phyloP scores from a whole-genome alignment of 768 basidiomycete species.

The Gymnopilus junonius region DNA sequence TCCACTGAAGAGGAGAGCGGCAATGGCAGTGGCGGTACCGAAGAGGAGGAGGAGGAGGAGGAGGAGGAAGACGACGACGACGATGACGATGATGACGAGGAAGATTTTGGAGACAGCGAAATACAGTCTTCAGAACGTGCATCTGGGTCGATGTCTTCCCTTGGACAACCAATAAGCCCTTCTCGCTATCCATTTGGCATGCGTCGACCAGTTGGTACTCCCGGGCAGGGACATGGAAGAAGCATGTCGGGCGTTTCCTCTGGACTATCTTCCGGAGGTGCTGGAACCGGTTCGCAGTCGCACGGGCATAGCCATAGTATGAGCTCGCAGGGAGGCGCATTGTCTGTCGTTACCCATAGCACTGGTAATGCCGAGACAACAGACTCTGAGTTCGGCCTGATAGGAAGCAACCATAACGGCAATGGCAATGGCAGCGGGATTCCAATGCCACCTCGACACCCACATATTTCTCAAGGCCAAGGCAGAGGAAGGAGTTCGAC shows the following conservation, averaged over 20 bases:
- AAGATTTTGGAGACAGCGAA: slow-evolving; percentile 46
- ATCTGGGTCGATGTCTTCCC: slow-evolving; percentile 84
- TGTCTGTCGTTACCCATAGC: slow-evolving; percentile 55
- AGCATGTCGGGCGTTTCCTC: slow-evolving; percentile 31
- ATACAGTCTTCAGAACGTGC: slow-evolving; percentile 64
- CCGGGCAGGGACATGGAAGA: slow-evolving; percentile 20
- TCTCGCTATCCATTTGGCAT: slow-evolving; percentile 70
- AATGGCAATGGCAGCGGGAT: slow-evolving; percentile 10
- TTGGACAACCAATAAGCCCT: slow-evolving; percentile 76
- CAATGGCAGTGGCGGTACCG: slow-evolving; percentile 13
- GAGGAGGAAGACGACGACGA: slow-evolving; percentile 33
- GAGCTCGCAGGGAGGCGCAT: slow-evolving; percentile 28
- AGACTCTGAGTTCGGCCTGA: slow-evolving; percentile 43
- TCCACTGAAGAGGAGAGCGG: slow-evolving; percentile 16
- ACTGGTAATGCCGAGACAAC: slow-evolving; percentile 67
- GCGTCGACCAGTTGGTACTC: slow-evolving; percentile 44
- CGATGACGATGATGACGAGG: slow-evolving; percentile 38
- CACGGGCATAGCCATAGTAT: slow-evolving; percentile 21
- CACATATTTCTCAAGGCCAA: slow-evolving; percentile 23
- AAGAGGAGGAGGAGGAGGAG: slow-evolving; percentile 29
- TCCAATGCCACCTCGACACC: slow-evolving; percentile 32
- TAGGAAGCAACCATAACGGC: slow-evolving; percentile 17
- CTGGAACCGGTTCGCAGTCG: slow-evolving; percentile 20
- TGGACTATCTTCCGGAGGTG: slow-evolving; percentile 21
- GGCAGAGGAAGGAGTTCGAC: slow-evolving; percentile 33